These are phyloP conservation scores for Phytopythium chamaehyphon DNA, from an alignment of 352 stramenopile species.

Conservation along the genomic window DNA sequence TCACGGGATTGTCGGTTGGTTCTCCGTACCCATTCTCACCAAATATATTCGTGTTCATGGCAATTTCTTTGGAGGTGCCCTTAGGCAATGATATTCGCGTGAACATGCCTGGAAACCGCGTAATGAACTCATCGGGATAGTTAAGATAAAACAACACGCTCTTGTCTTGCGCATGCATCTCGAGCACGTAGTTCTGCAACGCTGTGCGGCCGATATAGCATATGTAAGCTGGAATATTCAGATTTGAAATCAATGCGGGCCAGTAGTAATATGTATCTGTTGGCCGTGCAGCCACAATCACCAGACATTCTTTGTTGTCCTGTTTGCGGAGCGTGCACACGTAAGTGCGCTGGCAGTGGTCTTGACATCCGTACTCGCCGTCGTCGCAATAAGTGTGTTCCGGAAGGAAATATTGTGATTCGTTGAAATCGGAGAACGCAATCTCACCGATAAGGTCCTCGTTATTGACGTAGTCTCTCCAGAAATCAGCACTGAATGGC, in stretches of 20 bases:
- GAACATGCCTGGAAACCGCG: constrained; percentile 11
- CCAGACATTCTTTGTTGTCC: constrained; percentile 20
- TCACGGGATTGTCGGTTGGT: constrained; percentile 14
- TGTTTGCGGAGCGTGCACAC: constrained; percentile 21
- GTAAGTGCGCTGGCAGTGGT: constrained; percentile 24
- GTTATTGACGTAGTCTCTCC: constrained; percentile 17
- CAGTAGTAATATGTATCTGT: constrained; percentile 10
- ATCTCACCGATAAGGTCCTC: constrained; percentile 9
- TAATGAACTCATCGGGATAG: constrained; percentile 24
- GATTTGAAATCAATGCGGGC: constrained; percentile 19
- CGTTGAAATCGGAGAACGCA: constrained; percentile 4
- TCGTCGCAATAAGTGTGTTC: constrained; percentile 6
- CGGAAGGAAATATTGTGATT: constrained; percentile 13
- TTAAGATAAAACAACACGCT: constrained; percentile 25
- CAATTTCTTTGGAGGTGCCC: constrained; percentile 5
- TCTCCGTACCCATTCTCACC: constrained; percentile 25
- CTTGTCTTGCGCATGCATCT: constrained; percentile 8
- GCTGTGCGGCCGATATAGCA: constrained; percentile 18
- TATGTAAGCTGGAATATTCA: constrained; percentile 16
- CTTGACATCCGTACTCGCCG: constrained; percentile 17
- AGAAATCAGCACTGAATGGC: constrained; percentile 25
- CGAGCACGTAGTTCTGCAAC: constrained; percentile 9
- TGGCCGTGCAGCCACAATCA: constrained; percentile 14
- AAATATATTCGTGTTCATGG: constrained; percentile 12
- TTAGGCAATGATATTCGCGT: constrained; percentile 21